A percentile compares a stretch with the other conserved stretches of the same genome.
phyloP scores from a whole-genome alignment of 169 alveolate genomes.

The Cryptosporidium baileyi region DNA sequence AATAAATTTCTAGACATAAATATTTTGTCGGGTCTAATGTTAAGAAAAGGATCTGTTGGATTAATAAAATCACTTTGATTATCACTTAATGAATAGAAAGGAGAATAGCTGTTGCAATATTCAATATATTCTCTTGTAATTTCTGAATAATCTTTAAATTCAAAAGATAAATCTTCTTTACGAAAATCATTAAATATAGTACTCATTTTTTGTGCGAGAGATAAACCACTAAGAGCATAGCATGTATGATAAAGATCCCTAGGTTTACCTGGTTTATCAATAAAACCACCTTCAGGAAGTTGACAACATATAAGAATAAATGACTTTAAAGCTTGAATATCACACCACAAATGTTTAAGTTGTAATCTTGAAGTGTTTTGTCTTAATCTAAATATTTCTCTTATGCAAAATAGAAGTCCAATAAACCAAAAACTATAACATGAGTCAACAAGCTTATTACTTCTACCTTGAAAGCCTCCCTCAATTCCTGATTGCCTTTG shows the following conservation, averaged over 20 bases:
- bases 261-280: slow-evolving; percentile 93
- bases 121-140: not conserved
- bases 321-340: slow-evolving; percentile 68
- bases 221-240: slow-evolving; percentile 90
- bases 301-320: slow-evolving; percentile 74
- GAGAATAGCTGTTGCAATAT: not conserved
- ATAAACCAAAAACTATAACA: slow-evolving; percentile 97
- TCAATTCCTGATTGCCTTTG: slow-evolving; percentile 88
- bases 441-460: slow-evolving; percentile 95
- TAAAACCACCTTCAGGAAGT: slow-evolving; percentile 86
- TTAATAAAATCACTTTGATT: not conserved
- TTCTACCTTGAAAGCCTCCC: slow-evolving; percentile 97
- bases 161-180: not conserved
- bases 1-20: slow-evolving; percentile 5
- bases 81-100: not conserved
- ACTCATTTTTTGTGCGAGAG: slow-evolving; percentile 73
- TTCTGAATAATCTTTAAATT: too few species aligned
- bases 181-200: not conserved
- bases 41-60: slow-evolving; percentile 58
- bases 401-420: slow-evolving; percentile 85
- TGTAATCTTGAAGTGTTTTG: slow-evolving; percentile 74
- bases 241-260: slow-evolving; percentile 95
- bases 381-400: slow-evolving; percentile 76
- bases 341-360: slow-evolving; percentile 54
- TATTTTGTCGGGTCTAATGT: slow-evolving; percentile 65